phyloP scores from a whole-genome alignment of 2,329 filamentous ascomycete genomes.

The Pseudopithomyces maydicus region DNA sequence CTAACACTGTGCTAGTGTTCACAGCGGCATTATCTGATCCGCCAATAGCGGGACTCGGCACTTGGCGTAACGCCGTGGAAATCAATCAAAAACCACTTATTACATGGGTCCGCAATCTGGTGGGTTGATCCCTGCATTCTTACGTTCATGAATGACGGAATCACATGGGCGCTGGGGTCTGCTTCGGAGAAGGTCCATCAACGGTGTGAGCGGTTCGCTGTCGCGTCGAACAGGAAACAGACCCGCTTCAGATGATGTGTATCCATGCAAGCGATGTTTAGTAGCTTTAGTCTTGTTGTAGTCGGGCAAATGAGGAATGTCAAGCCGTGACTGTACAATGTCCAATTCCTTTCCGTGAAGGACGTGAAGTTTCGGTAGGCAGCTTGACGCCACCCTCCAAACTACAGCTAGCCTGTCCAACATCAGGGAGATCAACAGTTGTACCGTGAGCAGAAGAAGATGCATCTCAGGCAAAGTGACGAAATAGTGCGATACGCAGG shows the following conservation, averaged over 20 bases:
- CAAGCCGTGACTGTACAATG: slow-evolving; percentile 6
- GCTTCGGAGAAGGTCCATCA: not conserved
- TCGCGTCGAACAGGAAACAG: not conserved
- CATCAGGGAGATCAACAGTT: not conserved
- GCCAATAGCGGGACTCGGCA: slow-evolving; percentile 24
- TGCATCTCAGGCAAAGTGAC: slow-evolving; percentile 11
- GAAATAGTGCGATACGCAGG: slow-evolving; percentile 2
- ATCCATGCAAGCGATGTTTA: not conserved
- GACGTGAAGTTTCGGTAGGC: slow-evolving; percentile 15
- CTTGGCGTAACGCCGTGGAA: slow-evolving; percentile 8
- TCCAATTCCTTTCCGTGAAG: slow-evolving; percentile 30
- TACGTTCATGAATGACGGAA: slow-evolving; percentile 5
- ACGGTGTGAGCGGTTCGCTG: slow-evolving; percentile 4
- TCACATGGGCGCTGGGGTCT: not conserved
- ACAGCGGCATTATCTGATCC: slow-evolving; percentile 36
- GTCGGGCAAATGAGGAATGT: not conserved
- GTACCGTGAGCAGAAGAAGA: not conserved
- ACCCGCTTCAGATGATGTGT: not conserved
- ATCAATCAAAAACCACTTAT: slow-evolving; percentile 7
- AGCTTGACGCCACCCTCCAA: not conserved
- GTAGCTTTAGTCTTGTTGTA: not conserved
- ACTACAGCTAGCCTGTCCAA: not conserved
- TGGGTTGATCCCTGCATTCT: not conserved
- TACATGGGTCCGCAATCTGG: not conserved
- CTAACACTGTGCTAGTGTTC: slow-evolving; percentile 20